Conservation (phyloP, 2,329 filamentous ascomycete species). For the Thermothelomyces thermophilus region DNA sequence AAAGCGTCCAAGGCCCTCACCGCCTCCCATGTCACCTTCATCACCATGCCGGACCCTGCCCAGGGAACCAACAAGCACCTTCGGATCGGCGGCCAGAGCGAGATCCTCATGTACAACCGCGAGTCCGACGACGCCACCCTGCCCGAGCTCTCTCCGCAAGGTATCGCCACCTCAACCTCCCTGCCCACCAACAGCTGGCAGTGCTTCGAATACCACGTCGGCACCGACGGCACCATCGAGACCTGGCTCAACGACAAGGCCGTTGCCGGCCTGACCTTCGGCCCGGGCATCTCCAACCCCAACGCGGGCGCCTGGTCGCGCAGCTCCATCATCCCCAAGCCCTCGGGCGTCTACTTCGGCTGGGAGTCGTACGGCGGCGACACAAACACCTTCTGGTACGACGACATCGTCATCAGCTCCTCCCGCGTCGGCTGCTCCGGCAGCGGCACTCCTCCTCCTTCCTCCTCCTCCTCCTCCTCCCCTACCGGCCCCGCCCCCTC, state of each 20-base stretch:
- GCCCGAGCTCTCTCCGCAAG: conserved; percentile 53
- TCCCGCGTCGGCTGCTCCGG: conserved; percentile 42
- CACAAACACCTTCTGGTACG: conserved; percentile 57
- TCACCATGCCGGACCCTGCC: conserved; percentile 55
- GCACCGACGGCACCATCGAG: conserved; percentile 51
- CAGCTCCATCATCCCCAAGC: conserved; percentile 43
- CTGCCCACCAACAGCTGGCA: conserved; percentile 47
- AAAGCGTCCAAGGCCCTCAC: conserved; percentile 52
- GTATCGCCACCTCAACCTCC: conserved; percentile 47
- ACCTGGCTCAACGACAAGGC: conserved; percentile 52
- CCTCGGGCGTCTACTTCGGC: conserved; percentile 53
- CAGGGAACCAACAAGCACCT: conserved; percentile 53
- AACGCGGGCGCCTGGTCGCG: conserved; percentile 49
- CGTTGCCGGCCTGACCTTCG: conserved; percentile 45
- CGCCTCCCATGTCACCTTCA: conserved; percentile 54
- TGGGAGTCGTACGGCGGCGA: conserved; percentile 59
- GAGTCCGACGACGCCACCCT: conserved; percentile 57
- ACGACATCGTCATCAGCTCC: conserved; percentile 47
- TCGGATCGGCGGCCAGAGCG: conserved; percentile 53
- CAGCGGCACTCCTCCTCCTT: neutral
- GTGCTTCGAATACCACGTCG: conserved; percentile 57
- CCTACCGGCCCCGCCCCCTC: neutral
- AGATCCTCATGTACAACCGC: conserved; percentile 59
- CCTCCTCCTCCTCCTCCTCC: neutral
- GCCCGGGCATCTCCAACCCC: conserved; percentile 40